These are phyloP conservation scores for Saururus chinensis DNA, from an alignment of 164 flowering plant species.

Conservation along the genomic window DNA sequence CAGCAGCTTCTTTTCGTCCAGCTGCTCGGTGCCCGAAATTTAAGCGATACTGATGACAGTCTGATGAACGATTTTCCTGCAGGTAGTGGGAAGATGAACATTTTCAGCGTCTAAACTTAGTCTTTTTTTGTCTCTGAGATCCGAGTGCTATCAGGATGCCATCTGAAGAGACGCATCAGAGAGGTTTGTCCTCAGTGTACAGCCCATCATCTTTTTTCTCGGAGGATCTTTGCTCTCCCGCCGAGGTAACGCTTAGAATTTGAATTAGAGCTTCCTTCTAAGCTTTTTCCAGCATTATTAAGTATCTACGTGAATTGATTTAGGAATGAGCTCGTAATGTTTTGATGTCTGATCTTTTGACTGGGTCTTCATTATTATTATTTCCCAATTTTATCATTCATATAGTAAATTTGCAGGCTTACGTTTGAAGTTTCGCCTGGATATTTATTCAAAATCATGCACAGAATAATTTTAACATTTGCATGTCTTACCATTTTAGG, in stretches of 20 bases:
- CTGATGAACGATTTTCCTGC: background rate
- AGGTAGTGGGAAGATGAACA: background rate
- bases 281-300: no score
- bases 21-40: background rate
- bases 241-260: conserved; percentile 27
- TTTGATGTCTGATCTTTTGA: no score
- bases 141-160: conserved; percentile 21
- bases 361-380: no score
- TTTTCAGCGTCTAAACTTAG: background rate
- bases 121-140: background rate
- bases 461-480: no score
- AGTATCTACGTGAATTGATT: no score
- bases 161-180: conserved; percentile 35
- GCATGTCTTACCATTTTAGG: no score
- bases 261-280: no score
- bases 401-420: no score
- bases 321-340: no score
- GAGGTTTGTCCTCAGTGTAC: conserved; percentile 23
- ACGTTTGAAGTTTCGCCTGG: no score
- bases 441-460: no score
- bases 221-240: conserved; percentile 28
- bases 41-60: background rate
- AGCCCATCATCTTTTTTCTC: conserved; percentile 25
- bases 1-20: background rate
- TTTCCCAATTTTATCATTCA: no score